Percentiles rank a stretch among this genome's conserved stretches.
phyloP scores from a whole-genome alignment of 108 stramenopile genomes.

The Cylindrotheca closterium region DNA sequence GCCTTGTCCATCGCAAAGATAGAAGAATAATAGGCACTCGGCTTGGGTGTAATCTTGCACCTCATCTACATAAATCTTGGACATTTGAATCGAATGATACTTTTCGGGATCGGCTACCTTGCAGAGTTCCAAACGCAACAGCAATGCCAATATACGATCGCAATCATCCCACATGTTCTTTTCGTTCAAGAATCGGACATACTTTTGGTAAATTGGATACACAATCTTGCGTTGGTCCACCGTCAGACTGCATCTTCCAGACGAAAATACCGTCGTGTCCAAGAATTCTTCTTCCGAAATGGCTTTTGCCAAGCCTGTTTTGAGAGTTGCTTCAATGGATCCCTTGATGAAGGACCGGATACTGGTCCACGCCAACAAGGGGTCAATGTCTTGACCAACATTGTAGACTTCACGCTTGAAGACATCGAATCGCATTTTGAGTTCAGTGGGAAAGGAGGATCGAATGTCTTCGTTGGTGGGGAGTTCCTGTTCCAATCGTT shows the following conservation, averaged over 20 bases:
- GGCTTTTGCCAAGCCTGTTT: neutral
- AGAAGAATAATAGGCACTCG: slow-evolving; percentile 55
- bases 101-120: slow-evolving; percentile 5
- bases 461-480: neutral
- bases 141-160: slow-evolving; percentile 34
- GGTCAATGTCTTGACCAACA: slow-evolving; percentile 13
- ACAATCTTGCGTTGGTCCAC: slow-evolving; percentile 18
- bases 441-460: neutral
- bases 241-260: slow-evolving; percentile 44
- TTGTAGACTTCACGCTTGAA: slow-evolving; percentile 41
- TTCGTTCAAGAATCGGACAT: slow-evolving; percentile 29
- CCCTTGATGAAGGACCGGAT: slow-evolving; percentile 67
- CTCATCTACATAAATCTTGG: slow-evolving; percentile 48
- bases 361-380: slow-evolving; percentile 52
- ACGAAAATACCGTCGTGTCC: slow-evolving; percentile 16
- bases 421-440: slow-evolving; percentile 27
- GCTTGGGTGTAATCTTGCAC: slow-evolving; percentile 61
- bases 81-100: neutral
- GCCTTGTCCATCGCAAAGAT: slow-evolving; percentile 37
- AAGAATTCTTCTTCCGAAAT: slow-evolving; percentile 45
- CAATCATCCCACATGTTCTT: slow-evolving; percentile 52
- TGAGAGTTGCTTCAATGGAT: slow-evolving; percentile 50
- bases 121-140: slow-evolving; percentile 1
- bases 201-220: slow-evolving; percentile 43
- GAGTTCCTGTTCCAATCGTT: slow-evolving; percentile 21